These are phyloP conservation scores for Cyclostephanos tholiformis DNA, from an alignment of 108 stramenopile species.

Conservation along the genomic window DNA sequence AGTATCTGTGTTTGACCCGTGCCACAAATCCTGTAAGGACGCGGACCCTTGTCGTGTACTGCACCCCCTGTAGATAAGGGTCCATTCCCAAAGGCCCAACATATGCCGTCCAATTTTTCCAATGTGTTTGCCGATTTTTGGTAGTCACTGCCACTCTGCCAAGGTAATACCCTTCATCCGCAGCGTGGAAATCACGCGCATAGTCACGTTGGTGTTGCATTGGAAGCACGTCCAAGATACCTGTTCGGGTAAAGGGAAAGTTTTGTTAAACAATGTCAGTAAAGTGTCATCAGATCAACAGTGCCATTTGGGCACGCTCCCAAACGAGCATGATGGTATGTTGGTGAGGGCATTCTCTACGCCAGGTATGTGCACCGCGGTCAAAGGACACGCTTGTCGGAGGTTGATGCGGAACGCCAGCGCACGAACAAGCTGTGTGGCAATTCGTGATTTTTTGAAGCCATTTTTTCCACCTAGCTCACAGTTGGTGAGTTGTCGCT, in stretches of 20 bases:
- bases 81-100: too few relatives aligned
- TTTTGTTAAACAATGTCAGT: neutral
- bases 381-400: neutral
- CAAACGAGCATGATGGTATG: neutral
- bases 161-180: too few relatives aligned
- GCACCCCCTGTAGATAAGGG: too few relatives aligned
- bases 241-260: neutral
- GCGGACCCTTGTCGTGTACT: too few relatives aligned
- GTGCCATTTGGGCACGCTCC: slow-evolving; percentile 1
- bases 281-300: neutral
- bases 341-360: neutral
- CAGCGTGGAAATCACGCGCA: too few relatives aligned
- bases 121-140: too few relatives aligned
- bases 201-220: neutral
- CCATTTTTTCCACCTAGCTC: neutral
- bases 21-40: too few relatives aligned
- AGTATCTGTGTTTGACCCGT: too few relatives aligned
- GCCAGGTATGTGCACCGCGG: neutral
- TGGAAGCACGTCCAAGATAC: slow-evolving; percentile 2
- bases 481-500: neutral
- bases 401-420: neutral
- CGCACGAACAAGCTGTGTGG: neutral
- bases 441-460: neutral
- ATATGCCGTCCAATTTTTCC: too few relatives aligned
- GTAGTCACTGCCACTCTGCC: slow-evolving; percentile 7